These are phyloP conservation scores for Hemileccinum impolitum DNA, from an alignment of 768 basidiomycete genomes.

Conservation along the genomic window DNA sequence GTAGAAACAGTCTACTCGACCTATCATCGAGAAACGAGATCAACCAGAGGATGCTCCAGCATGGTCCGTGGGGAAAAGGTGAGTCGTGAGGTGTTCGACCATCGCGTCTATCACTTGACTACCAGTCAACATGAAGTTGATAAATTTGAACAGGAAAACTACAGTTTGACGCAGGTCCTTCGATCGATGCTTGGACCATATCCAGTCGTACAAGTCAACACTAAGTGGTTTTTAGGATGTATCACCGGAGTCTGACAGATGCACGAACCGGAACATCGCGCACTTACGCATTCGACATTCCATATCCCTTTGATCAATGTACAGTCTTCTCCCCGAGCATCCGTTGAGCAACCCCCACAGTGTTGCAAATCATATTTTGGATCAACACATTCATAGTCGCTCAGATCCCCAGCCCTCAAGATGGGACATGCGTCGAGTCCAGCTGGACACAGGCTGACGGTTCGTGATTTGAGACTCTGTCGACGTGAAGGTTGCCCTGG, in stretches of 20 bases:
- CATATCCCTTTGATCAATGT: conserved; percentile 59
- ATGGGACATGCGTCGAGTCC: conserved; percentile 59
- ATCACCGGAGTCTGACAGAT: neutral
- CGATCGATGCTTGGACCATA: conserved; percentile 13
- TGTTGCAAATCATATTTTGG: conserved; percentile 58
- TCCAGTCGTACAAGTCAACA: conserved; percentile 12
- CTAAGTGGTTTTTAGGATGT: conserved; percentile 1
- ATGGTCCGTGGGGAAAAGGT: neutral
- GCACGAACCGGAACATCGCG: conserved; percentile 49
- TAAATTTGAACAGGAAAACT: neutral
- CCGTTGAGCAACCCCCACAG: conserved; percentile 71
- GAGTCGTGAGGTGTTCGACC: neutral
- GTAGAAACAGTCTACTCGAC: too few relatives aligned
- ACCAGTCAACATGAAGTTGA: neutral
- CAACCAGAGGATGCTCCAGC: too few relatives aligned
- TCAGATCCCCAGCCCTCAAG: conserved; percentile 33
- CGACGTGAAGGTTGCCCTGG: conserved; percentile 22
- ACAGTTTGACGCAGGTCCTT: conserved; percentile 13
- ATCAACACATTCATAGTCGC: conserved; percentile 65
- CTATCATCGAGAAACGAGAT: too few relatives aligned
- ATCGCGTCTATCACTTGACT: too few relatives aligned
- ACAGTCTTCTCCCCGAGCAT: conserved; percentile 69
- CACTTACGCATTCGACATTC: conserved; percentile 67
- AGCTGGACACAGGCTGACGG: conserved; percentile 41
- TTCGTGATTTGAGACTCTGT: conserved; percentile 35